A percentile compares a stretch with the other conserved stretches of the same genome.
These are phyloP conservation scores for Miscanthus lutarioriparius DNA, from an alignment of 176 grass and related monocot genomes.

Conservation along the genomic window DNA sequence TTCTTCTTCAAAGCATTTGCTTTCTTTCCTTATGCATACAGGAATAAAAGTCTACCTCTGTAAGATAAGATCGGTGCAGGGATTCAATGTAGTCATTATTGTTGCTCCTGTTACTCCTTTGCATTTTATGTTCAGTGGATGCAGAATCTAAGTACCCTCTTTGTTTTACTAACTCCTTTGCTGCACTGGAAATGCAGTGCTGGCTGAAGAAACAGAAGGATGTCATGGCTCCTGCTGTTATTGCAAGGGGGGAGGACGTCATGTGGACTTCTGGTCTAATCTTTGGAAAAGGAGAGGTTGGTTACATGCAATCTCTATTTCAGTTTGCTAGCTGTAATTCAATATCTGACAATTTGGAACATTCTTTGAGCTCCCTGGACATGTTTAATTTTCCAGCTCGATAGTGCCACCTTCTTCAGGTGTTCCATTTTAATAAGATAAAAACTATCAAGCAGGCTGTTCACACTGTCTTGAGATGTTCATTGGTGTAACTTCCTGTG, in stretches of 20 bases:
- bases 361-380: not conserved
- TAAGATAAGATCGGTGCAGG: not conserved
- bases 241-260: constrained; percentile 51
- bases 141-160: not conserved
- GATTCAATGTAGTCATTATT: not conserved
- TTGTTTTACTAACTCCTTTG: not conserved
- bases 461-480: not conserved
- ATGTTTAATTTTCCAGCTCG: not conserved
- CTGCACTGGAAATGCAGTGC: constrained; percentile 45
- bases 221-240: constrained; percentile 56
- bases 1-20: too few species aligned
- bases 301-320: constrained; percentile 2
- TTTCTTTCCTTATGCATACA: not conserved
- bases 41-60: not conserved
- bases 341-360: not conserved
- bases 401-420: not conserved
- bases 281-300: constrained; percentile 68
- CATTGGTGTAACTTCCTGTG: not conserved
- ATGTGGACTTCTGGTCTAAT: constrained; percentile 92
- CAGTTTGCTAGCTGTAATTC: not conserved
- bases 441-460: not conserved
- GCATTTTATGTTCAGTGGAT: not conserved
- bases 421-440: not conserved
- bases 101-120: not conserved
- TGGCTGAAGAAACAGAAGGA: constrained; percentile 94